Conservation (phyloP, 805 yeast species). For the Zygosaccharomyces bailii region DNA sequence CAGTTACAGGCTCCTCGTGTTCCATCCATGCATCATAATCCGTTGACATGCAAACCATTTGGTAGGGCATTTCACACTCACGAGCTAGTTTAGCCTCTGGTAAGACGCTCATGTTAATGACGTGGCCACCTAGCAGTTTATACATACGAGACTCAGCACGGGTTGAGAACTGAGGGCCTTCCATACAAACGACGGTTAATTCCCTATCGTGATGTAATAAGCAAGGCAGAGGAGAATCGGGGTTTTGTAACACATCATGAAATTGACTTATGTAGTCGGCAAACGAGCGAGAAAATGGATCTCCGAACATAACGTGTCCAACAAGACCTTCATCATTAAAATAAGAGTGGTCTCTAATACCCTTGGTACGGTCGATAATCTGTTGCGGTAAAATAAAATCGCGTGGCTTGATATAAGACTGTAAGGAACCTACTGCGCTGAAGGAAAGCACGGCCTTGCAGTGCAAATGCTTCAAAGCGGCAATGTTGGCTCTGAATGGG, state of each 20-base stretch:
- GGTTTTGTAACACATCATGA: constrained; percentile 54
- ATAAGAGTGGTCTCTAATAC: constrained; percentile 83
- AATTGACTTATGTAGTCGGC: constrained; percentile 61
- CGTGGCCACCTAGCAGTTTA: constrained; percentile 84
- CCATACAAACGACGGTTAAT: constrained; percentile 91
- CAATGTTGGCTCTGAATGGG: constrained; percentile 90
- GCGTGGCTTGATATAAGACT: constrained; percentile 83
- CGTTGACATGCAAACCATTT: constrained; percentile 98
- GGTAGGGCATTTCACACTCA: constrained; percentile 95
- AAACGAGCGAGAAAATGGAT: constrained; percentile 82
- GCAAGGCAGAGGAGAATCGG: constrained; percentile 52
- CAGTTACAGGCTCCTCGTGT: constrained; percentile 93
- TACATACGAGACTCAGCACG: constrained; percentile 93
- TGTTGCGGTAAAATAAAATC: constrained; percentile 97
- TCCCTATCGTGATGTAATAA: constrained; percentile 70
- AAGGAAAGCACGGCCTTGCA: constrained; percentile 88
- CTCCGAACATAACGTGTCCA: constrained; percentile 97
- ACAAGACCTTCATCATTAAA: constrained; percentile 86
- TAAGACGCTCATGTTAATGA: constrained; percentile 92
- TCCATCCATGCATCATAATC: constrained; percentile 99
- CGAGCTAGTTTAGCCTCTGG: constrained; percentile 98
- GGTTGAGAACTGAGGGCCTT: constrained; percentile 97
- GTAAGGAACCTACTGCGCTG: constrained; percentile 94
- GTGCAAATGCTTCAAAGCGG: constrained; percentile 86
- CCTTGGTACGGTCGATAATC: constrained; percentile 95